Evolutionary conservation across 495 filamentous ascomycete species (phyloP), one percentile per base, ranked within the genome.

Genomic region (Aspergillus heteromorphus): DNA sequence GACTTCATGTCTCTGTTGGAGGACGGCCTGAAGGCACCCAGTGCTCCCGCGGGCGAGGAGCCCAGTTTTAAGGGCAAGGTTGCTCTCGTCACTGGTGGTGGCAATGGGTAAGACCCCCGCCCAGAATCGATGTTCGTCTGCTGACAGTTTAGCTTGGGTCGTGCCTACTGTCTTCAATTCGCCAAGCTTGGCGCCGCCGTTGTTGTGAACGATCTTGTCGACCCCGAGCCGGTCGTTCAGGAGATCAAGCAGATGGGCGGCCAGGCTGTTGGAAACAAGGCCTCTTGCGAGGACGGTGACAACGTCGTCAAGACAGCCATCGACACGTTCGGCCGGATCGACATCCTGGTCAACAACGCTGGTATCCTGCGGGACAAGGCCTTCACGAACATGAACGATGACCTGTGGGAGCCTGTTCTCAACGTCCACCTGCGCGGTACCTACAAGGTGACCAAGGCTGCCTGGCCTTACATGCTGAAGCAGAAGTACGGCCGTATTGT

Each of bases 351-450:
- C 70, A 98, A 98, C 82, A 98, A 98, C 65, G 93, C 93, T 42
- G 93, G 93, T 66, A 97, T 98, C 64, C 83, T 98, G 30, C 83
- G 93, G 50, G 93, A 98, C 79, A 97, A 97, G 82, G 92, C 93
- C 31, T 98, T 98, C 76, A 83, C 77, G 69, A 96, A 96, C 76
- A 97, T 98, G 93, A 88, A 89, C 54, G 93, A 98, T 73, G 85
- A 83, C 71, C 79, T 89, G 55, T 98, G 92, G 91, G 85, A 96
- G 68, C 83, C 88, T 48, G 93, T 98, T 54, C 77, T 97, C 73
- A 85, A 88, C 56, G 91, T 97, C 48, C 93, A 98, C 72, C 82
- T 95, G 30, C 82, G 91, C 61, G 93, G 93, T 65, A 98, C 93
- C 60, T 98, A 93, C 78, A 96, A 96, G 80, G 83, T 90, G 59